Percentiles rank a stretch among this genome's conserved stretches.
Evolutionary conservation across 305 asterid species (phyloP).

Genomic region (Solanum hybrid): DNA sequence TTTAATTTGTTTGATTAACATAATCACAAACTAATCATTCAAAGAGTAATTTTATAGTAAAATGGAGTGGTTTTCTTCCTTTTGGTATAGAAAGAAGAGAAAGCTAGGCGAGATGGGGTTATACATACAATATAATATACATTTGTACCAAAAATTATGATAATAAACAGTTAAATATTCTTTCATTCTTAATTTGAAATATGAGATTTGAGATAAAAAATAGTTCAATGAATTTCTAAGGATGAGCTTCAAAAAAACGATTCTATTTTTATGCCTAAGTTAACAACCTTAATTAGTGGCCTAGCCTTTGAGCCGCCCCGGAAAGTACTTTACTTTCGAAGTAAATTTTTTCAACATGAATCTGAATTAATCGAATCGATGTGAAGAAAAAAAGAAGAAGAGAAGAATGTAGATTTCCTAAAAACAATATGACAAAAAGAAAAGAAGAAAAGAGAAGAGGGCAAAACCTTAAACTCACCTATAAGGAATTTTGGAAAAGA

Average conservation of each 20-base stretch:
- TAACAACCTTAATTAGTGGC: background rate
- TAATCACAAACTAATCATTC: background rate
- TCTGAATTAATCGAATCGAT: background rate
- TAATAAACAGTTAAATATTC: background rate
- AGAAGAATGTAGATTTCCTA: background rate
- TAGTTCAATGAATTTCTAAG: background rate
- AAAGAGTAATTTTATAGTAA: background rate
- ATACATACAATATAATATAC: background rate
- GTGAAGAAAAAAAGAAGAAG: background rate
- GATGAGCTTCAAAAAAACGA: fast-evolving
- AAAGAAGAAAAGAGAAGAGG: background rate
- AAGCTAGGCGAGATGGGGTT: background rate
- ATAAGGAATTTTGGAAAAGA: background rate
- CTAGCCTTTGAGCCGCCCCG: background rate
- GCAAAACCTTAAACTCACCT: background rate
- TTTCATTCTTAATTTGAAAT: background rate
- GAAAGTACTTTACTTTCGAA: background rate
- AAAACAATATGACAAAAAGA: background rate
- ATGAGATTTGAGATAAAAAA: fast-evolving
- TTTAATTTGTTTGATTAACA: background rate
- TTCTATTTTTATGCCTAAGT: background rate
- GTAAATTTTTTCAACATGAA: background rate
- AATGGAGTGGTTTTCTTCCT: background rate
- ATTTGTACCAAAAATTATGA: background rate
- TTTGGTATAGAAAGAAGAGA: background rate